These are phyloP conservation scores for Leccinum olivaceopallidum DNA, from an alignment of 768 basidiomycete species.

Conservation along the genomic window DNA sequence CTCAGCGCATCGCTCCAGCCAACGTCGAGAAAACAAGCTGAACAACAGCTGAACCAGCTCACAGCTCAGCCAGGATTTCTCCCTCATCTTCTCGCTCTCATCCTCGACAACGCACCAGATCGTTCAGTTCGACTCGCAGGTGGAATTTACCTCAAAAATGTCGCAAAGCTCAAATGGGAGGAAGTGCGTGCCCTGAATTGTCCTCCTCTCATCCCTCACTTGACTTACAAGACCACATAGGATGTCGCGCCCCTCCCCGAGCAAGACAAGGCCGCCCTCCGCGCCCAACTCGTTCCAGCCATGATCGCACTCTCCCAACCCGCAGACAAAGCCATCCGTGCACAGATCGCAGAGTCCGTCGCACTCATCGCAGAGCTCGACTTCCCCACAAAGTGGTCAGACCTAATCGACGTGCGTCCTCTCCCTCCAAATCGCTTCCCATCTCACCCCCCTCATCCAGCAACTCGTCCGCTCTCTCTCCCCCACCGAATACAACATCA, in stretches of 20 bases:
- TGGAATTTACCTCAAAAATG: conserved; percentile 91
- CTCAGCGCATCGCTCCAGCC: conserved; percentile 74
- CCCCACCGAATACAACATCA: conserved; percentile 76
- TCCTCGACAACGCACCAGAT: conserved; percentile 65
- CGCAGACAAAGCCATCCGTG: conserved; percentile 68
- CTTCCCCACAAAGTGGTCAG: conserved; percentile 87
- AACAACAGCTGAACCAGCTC: conserved; percentile 67
- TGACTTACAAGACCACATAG: conserved; percentile 33
- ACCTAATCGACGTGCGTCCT: conserved; percentile 82
- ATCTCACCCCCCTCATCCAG: conserved; percentile 42
- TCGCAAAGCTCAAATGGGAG: conserved; percentile 84
- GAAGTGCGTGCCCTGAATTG: conserved; percentile 56
- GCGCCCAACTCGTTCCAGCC: conserved; percentile 79
- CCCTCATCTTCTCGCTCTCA: conserved; percentile 72
- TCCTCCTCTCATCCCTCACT: not conserved
- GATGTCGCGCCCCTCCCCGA: conserved; percentile 72
- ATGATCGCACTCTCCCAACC: conserved; percentile 86
- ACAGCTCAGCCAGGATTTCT: conserved; percentile 80
- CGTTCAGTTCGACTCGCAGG: conserved; percentile 78
- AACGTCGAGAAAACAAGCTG: conserved; percentile 73
- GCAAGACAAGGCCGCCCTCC: conserved; percentile 71
- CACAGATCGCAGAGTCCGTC: conserved; percentile 91
- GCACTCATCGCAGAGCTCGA: conserved; percentile 90
- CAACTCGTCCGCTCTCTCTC: conserved; percentile 89
- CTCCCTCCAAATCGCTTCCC: conserved; percentile 3